Conservation (phyloP, 352 stramenopile species). For the Globisporangium mamillatum region DNA sequence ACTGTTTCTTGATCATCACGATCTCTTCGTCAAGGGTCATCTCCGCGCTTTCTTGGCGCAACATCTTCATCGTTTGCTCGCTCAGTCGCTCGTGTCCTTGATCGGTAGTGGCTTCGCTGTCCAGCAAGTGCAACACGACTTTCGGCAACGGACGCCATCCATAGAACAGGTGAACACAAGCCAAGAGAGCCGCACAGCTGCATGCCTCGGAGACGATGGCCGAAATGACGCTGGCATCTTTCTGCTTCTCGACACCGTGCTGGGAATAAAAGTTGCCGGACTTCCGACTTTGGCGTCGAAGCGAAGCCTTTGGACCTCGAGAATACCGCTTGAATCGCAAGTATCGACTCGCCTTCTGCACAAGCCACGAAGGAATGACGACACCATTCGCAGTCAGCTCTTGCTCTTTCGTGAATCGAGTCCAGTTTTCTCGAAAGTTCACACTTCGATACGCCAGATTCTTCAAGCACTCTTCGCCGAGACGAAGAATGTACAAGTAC, state of each 20-base stretch:
- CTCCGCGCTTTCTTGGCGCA: constrained; percentile 33
- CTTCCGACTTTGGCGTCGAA: constrained; percentile 59
- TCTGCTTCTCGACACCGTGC: constrained; percentile 55
- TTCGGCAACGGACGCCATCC: constrained; percentile 63
- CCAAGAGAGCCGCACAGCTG: constrained; percentile 72
- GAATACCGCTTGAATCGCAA: constrained; percentile 84
- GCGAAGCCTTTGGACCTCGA: constrained; percentile 56
- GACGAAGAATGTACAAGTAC: constrained; percentile 77
- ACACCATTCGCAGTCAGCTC: constrained; percentile 33
- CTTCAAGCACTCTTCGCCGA: constrained; percentile 84
- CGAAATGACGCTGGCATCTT: constrained; percentile 61
- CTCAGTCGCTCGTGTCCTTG: constrained; percentile 24
- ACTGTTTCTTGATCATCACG: constrained; percentile 70
- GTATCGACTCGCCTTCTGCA: constrained; percentile 80
- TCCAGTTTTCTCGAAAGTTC: constrained; percentile 76
- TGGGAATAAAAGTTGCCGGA: constrained; percentile 77
- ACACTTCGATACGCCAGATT: constrained; percentile 73
- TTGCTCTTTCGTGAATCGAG: constrained; percentile 45
- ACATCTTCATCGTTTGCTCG: constrained; percentile 34
- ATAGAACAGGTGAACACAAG: constrained; percentile 78
- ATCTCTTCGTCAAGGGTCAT: constrained; percentile 73
- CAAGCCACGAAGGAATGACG: constrained; percentile 54
- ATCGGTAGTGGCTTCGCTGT: constrained; percentile 14
- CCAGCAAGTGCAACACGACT: constrained; percentile 68
- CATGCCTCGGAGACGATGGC: constrained; percentile 75